Conservation (phyloP, 2,329 filamentous ascomycete genomes). For the Colletotrichum liriopes region DNA sequence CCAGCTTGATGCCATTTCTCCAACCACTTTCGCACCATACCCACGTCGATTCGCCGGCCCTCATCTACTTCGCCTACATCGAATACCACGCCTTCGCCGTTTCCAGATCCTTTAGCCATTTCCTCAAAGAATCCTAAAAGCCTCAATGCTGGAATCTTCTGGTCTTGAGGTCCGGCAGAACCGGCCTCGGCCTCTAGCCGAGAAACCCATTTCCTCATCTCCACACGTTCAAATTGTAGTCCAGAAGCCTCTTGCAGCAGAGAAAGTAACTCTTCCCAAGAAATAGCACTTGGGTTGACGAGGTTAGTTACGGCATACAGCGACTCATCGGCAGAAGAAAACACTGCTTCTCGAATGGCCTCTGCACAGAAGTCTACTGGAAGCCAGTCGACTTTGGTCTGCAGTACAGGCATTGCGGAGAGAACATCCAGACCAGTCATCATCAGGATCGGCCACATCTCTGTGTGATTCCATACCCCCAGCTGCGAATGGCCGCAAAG, state of each 20-base stretch:
- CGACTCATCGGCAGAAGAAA: not conserved
- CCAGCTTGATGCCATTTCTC: conserved; percentile 5
- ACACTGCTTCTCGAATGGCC: not conserved
- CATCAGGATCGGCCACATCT: conserved; percentile 39
- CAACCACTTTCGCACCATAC: conserved; percentile 3
- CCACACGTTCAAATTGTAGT: not conserved
- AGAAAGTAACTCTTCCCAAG: conserved; percentile 2
- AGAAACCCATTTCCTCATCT: conserved; percentile 19
- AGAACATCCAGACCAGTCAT: conserved; percentile 12
- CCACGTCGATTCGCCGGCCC: not conserved
- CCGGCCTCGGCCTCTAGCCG: not conserved
- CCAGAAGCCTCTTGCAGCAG: conserved; percentile 3
- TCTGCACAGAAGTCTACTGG: conserved; percentile 30
- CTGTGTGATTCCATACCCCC: conserved; percentile 26
- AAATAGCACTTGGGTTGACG: not conserved
- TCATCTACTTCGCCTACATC: not conserved
- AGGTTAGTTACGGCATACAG: conserved; percentile 7
- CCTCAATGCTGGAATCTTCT: conserved; percentile 12
- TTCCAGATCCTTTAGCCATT: not conserved
- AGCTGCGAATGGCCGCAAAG: conserved; percentile 11
- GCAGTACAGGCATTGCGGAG: conserved; percentile 11
- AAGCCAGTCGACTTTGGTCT: conserved; percentile 30
- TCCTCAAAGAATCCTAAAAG: conserved; percentile 30
- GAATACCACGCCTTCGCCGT: conserved; percentile 20
- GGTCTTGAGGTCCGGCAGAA: not conserved